phyloP scores from a whole-genome alignment of 1,139 yeast genomes.

The Magnusiomyces suaveolens region DNA sequence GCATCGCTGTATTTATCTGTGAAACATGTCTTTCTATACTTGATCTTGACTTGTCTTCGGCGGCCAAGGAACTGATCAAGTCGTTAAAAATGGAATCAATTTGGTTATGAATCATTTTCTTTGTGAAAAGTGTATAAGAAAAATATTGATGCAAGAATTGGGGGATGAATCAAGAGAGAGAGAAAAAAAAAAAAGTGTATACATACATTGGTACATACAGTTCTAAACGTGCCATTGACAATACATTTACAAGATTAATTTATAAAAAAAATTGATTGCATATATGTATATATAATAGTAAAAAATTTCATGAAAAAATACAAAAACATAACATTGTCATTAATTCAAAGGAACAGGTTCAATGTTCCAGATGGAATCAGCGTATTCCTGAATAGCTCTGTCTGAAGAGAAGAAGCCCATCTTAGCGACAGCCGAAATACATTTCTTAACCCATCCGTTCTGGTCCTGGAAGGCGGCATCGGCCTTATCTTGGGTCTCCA shows the following conservation, averaged over 20 bases:
- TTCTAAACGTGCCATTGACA: too few relatives aligned
- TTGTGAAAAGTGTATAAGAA: too few relatives aligned
- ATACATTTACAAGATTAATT: too few relatives aligned
- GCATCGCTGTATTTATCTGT: background rate
- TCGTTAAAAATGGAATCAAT: background rate
- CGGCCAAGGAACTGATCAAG: background rate
- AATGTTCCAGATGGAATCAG: conserved; percentile 86
- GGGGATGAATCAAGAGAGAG: too few relatives aligned
- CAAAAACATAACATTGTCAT: too few relatives aligned
- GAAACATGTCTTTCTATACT: background rate
- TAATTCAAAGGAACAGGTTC: conserved; percentile 43
- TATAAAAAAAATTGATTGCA: too few relatives aligned
- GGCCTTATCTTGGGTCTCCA: conserved; percentile 68
- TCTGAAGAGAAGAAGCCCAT: conserved; percentile 92
- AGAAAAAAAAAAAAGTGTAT: too few relatives aligned
- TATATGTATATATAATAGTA: too few relatives aligned
- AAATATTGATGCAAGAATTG: too few relatives aligned
- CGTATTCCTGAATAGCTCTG: conserved; percentile 85
- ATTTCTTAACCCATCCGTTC: conserved; percentile 65
- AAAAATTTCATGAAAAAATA: too few relatives aligned
- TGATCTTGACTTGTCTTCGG: background rate
- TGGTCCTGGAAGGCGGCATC: conserved; percentile 63
- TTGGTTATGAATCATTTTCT: background rate
- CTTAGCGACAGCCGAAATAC: conserved; percentile 74
- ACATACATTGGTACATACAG: too few relatives aligned